phyloP scores from a whole-genome alignment of 495 filamentous ascomycete species.

The Corynascus novoguineensis region DNA sequence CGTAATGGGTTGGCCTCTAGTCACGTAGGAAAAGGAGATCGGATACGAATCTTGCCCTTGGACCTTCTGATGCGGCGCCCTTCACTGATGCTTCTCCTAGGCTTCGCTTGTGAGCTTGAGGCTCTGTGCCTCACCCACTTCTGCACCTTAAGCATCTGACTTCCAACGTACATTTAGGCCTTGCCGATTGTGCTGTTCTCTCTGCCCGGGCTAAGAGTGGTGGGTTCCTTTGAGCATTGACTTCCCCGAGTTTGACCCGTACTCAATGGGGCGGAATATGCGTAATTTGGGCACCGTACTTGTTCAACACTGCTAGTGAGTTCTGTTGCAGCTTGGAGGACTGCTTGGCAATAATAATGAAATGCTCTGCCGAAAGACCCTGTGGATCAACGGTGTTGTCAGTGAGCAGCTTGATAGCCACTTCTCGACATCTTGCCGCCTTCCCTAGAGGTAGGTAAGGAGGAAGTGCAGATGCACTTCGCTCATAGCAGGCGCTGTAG shows the following conservation, averaged over 20 bases:
- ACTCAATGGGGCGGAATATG: constrained; percentile 41
- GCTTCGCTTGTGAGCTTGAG: constrained; percentile 18
- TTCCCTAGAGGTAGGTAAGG: constrained; percentile 40
- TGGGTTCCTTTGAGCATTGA: constrained; percentile 18
- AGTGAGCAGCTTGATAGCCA: constrained; percentile 37
- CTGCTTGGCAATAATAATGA: constrained; percentile 48
- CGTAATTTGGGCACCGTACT: constrained; percentile 43
- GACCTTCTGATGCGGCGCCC: constrained; percentile 29
- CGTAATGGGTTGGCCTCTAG: no score
- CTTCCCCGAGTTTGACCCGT: constrained; percentile 20
- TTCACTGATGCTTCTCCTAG: constrained; percentile 35
- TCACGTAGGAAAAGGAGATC: background rate
- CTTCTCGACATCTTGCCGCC: constrained; percentile 35
- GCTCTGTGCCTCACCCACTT: constrained; percentile 16
- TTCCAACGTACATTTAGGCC: constrained; percentile 24
- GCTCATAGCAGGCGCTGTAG: background rate
- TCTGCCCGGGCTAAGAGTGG: constrained; percentile 3
- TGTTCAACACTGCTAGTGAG: constrained; percentile 41
- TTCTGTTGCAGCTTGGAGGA: constrained; percentile 40
- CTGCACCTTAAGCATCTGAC: constrained; percentile 17
- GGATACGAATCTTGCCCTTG: constrained; percentile 17
- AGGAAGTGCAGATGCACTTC: constrained; percentile 19
- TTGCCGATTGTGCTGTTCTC: constrained; percentile 10
- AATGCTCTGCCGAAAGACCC: constrained; percentile 43
- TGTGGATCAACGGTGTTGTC: constrained; percentile 34